Base-by-base conservation (phyloP, 495 filamentous ascomycete genomes). In the Aspergillus haitiensis region DNA sequence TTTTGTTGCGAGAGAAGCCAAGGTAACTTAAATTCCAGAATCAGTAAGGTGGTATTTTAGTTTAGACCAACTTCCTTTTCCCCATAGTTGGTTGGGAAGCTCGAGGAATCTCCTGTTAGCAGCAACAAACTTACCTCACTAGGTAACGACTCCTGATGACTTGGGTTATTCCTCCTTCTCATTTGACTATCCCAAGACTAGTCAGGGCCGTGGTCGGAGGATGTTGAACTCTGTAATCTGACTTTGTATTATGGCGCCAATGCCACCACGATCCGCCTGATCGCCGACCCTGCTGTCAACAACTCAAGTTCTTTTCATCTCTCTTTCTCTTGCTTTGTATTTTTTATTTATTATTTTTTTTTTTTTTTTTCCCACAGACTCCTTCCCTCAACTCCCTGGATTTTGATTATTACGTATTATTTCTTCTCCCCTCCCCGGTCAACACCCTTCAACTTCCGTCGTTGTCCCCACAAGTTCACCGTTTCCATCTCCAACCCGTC, bases 381-480 rank as follows among this genome's bases (percentile, higher is more conserved):
- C 21, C 21, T 27, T 27, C 3, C 21, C 21, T 27, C 21, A 27
- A 27, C 21, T 1, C 21, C 21, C 21, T 27, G 1, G 21, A 27
- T 27, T 27, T 3, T 27, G 35, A 54, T 55, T 51, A 56, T 67
- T 67, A 62, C 56, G 57, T 59, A 59, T 35, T 31, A 18, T 32
- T 56, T 1, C 52, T 27, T 52, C 35, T 21, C 33, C 45, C 56
- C 21, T 56, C 52, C 51, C 45, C 50, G 31, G 52, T 58, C 56
- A 61, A 50, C 11, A 51, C 40, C 58, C 64, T 58, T 69, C 61
- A 52, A 63, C 61, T 65, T 54, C 52, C 49, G 31, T 58, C 27
- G 52, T 54, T 18, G 59, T 69, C 66, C 62, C 67, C 67, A 69
- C 67, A 69, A 64, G 67, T 69, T 69, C 67, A 66, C 66, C 66